A percentile compares a stretch with the other conserved stretches of the same genome.
Conservation (phyloP, 2,329 filamentous ascomycete species). For the Diaporthe capsici region DNA sequence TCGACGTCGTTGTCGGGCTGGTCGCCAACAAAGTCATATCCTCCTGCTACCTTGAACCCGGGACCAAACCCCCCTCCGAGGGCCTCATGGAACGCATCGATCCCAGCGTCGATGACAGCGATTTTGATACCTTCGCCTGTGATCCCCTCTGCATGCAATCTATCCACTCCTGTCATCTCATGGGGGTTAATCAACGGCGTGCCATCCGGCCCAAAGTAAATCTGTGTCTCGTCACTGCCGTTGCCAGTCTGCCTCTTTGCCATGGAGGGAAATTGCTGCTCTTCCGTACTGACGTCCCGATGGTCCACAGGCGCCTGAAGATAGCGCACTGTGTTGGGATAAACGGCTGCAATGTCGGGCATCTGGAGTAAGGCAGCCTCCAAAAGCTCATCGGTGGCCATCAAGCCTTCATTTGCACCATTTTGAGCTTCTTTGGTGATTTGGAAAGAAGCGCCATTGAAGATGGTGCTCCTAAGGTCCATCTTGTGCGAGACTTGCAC, state of each 20-base stretch:
- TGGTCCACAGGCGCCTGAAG: constrained; percentile 9
- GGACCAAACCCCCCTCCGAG: constrained; percentile 12
- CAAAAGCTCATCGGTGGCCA: constrained; percentile 15
- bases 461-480: constrained; percentile 27
- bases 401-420: not conserved
- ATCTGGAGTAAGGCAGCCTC: constrained; percentile 31
- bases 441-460: constrained; percentile 31
- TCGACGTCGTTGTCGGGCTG: constrained; percentile 22
- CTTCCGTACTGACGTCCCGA: not conserved
- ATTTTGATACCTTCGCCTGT: constrained; percentile 16
- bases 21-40: constrained; percentile 26
- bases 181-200: constrained; percentile 13
- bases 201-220: constrained; percentile 20
- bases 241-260: constrained; percentile 2
- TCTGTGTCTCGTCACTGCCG: constrained; percentile 12
- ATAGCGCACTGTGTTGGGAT: constrained; percentile 30
- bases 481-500: constrained; percentile 30
- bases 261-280: not conserved
- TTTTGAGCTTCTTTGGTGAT: not conserved
- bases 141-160: constrained; percentile 13
- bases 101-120: not conserved
- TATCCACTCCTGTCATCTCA: constrained; percentile 14
- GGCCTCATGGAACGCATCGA: constrained; percentile 8
- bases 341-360: constrained; percentile 32
- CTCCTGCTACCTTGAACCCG: constrained; percentile 23